Conservation (phyloP, 768 basidiomycete species). For the Tylopilus rubrobrunneus region DNA sequence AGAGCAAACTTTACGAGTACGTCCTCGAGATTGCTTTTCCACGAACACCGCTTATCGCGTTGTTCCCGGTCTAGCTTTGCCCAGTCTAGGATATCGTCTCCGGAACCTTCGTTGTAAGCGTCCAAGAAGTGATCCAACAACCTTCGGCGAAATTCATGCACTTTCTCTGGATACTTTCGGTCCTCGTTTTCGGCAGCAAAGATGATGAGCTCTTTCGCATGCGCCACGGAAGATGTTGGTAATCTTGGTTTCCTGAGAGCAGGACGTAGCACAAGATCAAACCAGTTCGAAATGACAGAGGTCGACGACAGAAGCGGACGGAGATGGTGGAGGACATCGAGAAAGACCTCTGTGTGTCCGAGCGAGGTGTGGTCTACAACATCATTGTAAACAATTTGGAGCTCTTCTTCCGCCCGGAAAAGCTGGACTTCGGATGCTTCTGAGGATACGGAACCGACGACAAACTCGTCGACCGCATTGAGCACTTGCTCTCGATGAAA, state of each 20-base stretch:
- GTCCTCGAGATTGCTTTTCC: conserved; percentile 80
- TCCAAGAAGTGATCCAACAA: conserved; percentile 74
- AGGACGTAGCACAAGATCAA: conserved; percentile 73
- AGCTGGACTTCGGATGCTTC: conserved; percentile 43
- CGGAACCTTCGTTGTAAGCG: conserved; percentile 70
- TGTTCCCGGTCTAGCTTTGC: conserved; percentile 61
- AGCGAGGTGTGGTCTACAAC: conserved; percentile 60
- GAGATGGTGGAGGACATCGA: conserved; percentile 62
- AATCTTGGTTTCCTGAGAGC: conserved; percentile 73
- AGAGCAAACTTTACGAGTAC: conserved; percentile 63
- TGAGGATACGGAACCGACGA: conserved; percentile 45
- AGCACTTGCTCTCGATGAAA: conserved; percentile 48
- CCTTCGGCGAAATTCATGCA: conserved; percentile 61
- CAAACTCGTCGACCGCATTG: conserved; percentile 51
- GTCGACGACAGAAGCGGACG: conserved; percentile 56
- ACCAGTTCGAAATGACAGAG: conserved; percentile 76
- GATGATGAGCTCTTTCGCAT: conserved; percentile 72
- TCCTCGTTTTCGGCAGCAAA: conserved; percentile 52
- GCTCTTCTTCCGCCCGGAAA: conserved; percentile 58
- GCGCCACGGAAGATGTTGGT: conserved; percentile 49
- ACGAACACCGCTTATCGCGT: conserved; percentile 54
- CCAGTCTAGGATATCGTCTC: conserved; percentile 72
- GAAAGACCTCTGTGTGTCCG: conserved; percentile 61
- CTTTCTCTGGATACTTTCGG: conserved; percentile 43
- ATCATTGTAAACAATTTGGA: conserved; percentile 60